Conservation (phyloP, 2,329 filamentous ascomycete species). For the Paecilomyces sp. region DNA sequence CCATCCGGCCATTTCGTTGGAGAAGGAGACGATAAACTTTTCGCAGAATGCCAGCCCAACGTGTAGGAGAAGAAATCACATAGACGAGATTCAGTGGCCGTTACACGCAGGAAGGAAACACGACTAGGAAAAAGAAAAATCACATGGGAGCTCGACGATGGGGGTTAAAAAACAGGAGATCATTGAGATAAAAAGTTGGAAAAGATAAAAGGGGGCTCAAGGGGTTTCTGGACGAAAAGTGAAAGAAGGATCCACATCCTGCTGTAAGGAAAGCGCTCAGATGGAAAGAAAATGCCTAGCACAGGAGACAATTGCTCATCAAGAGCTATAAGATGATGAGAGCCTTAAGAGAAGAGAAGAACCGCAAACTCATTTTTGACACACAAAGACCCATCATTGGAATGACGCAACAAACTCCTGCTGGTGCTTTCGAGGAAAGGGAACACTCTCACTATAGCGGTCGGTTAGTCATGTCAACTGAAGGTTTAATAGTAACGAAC, state of each 20-base stretch:
- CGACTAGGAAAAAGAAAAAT: slow-evolving; percentile 5
- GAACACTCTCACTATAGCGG: slow-evolving; percentile 22
- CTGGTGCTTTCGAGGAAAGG: slow-evolving; percentile 29
- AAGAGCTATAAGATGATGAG: slow-evolving; percentile 33
- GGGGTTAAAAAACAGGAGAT: neutral
- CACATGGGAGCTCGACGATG: slow-evolving; percentile 1
- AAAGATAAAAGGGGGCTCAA: slow-evolving; percentile 8
- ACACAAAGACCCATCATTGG: slow-evolving; percentile 33
- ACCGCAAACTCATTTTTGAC: slow-evolving; percentile 30
- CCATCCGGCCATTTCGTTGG: slow-evolving; percentile 30
- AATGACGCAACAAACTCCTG: slow-evolving; percentile 37
- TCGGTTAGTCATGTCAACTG: neutral
- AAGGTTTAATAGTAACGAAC: slow-evolving; percentile 32
- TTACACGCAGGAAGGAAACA: slow-evolving; percentile 24
- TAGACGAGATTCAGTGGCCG: slow-evolving; percentile 26
- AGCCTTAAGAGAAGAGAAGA: slow-evolving; percentile 26
- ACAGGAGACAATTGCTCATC: slow-evolving; percentile 35
- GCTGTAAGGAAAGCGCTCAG: slow-evolving; percentile 34
- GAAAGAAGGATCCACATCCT: slow-evolving; percentile 24
- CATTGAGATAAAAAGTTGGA: slow-evolving; percentile 5
- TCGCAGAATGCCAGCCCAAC: slow-evolving; percentile 39
- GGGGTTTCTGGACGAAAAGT: neutral
- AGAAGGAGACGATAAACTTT: slow-evolving; percentile 32
- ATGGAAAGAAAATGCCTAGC: slow-evolving; percentile 32
- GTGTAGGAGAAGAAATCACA: slow-evolving; percentile 27